phyloP scores from a whole-genome alignment of 345 rosid species.

The Euphorbia lathyris region DNA sequence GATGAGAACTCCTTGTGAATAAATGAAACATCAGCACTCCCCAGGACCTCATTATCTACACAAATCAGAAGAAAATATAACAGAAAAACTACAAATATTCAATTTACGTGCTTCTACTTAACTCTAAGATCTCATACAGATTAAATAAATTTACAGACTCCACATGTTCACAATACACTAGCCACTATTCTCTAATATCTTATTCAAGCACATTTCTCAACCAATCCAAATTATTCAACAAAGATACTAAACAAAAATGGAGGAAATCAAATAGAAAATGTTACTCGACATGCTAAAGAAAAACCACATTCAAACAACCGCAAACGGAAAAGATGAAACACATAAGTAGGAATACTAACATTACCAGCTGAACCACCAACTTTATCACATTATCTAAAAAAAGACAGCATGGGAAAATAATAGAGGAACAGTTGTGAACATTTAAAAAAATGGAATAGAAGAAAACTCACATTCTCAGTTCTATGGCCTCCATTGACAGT shows the following conservation, averaged over 20 bases:
- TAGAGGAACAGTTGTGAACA: neutral
- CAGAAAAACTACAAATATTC: neutral
- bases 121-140: neutral
- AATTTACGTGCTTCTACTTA: neutral
- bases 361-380: neutral
- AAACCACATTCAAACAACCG: neutral
- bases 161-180: neutral
- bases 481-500: slow-evolving; percentile 24
- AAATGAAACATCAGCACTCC: slow-evolving; percentile 1
- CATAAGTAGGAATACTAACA: neutral
- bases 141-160: neutral
- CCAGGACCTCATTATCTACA: neutral
- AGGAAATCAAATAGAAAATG: neutral
- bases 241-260: neutral
- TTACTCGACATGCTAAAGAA: no score
- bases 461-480: slow-evolving; percentile 49
- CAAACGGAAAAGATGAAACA: neutral
- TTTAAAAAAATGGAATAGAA: neutral
- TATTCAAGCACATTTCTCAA: neutral
- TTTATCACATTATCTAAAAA: neutral
- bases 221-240: neutral
- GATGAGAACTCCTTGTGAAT: neutral
- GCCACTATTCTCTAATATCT: neutral
- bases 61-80: neutral
- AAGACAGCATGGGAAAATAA: neutral